Evolutionary conservation across 75 land plant species (phyloP).

Genomic region (Cryptomeria japonica): DNA sequence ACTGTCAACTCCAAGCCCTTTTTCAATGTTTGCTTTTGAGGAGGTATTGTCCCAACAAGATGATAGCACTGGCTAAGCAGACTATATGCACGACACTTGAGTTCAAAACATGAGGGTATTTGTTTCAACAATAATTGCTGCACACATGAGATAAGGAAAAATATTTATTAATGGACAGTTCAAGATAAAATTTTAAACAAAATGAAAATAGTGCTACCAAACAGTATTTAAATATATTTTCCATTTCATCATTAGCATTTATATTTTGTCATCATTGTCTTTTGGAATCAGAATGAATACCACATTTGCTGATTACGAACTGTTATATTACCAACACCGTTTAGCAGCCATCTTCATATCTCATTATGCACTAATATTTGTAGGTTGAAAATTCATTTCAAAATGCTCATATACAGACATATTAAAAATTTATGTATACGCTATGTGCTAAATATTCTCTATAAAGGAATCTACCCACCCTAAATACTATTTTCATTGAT

Average conservation of each 20-base stretch:
- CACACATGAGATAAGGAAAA: slow-evolving; percentile 1
- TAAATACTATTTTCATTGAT: not conserved
- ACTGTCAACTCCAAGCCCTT: slow-evolving; percentile 69
- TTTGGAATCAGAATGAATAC: not conserved
- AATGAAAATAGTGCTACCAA: not conserved
- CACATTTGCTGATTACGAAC: not conserved
- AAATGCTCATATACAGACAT: not conserved
- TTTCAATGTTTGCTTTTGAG: slow-evolving; percentile 70
- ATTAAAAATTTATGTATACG: not conserved
- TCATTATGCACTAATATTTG: not conserved
- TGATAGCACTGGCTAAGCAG: slow-evolving; percentile 90
- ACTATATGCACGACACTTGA: slow-evolving; percentile 83
- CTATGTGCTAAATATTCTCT: not conserved
- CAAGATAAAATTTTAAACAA: not conserved
- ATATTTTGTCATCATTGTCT: not conserved
- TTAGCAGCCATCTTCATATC: not conserved
- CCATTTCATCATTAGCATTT: not conserved
- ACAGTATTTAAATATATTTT: not conserved
- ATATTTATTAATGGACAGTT: not conserved
- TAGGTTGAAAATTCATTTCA: not conserved
- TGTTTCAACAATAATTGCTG: slow-evolving; percentile 85
- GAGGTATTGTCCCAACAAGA: slow-evolving; percentile 72
- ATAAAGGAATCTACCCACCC: not conserved
- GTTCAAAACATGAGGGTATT: slow-evolving; percentile 82
- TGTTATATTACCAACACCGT: not conserved